phyloP scores from a whole-genome alignment of 805 yeast genomes.

The Ogataea trehaloabstinens region DNA sequence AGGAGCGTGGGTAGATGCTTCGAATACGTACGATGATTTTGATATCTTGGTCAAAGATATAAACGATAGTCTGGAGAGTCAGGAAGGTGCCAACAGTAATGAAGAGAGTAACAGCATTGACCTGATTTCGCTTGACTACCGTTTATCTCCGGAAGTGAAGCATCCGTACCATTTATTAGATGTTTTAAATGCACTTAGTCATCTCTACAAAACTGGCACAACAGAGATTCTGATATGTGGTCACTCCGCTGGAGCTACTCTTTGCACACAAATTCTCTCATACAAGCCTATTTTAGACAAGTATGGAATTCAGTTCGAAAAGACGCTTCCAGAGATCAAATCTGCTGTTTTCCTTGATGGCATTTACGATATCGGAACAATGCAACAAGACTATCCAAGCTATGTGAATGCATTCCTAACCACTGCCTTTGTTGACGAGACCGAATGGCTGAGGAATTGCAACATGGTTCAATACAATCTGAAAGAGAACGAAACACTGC shows the following conservation, averaged over 20 bases:
- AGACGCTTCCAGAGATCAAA: constrained; percentile 18
- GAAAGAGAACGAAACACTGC: not conserved
- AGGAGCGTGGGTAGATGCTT: constrained; percentile 83
- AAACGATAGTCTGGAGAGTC: constrained; percentile 15
- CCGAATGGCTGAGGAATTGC: constrained; percentile 16
- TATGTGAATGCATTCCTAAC: constrained; percentile 52
- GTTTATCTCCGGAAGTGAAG: constrained; percentile 58
- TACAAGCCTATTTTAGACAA: constrained; percentile 11
- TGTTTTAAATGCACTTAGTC: constrained; percentile 42
- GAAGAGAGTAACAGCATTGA: constrained; percentile 3
- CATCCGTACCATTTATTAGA: constrained; percentile 67
- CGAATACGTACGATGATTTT: constrained; percentile 58
- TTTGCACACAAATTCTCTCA: constrained; percentile 52
- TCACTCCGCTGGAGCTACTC: constrained; percentile 80
- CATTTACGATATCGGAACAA: constrained; percentile 52
- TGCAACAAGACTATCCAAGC: constrained; percentile 59
- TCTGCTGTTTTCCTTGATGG: constrained; percentile 58
- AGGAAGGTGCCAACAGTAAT: not conserved
- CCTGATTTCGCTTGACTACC: constrained; percentile 54
- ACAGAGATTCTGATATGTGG: constrained; percentile 47
- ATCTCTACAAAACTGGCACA: constrained; percentile 21
- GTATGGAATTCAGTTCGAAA: constrained; percentile 7
- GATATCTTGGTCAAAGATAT: constrained; percentile 29
- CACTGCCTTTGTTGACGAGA: constrained; percentile 47
- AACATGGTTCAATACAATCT: constrained; percentile 16